Evolutionary conservation across 2,329 filamentous ascomycete genomes (phyloP), one percentile per base, ranked within the genome.

Genomic region (Penicillium nordicum): DNA sequence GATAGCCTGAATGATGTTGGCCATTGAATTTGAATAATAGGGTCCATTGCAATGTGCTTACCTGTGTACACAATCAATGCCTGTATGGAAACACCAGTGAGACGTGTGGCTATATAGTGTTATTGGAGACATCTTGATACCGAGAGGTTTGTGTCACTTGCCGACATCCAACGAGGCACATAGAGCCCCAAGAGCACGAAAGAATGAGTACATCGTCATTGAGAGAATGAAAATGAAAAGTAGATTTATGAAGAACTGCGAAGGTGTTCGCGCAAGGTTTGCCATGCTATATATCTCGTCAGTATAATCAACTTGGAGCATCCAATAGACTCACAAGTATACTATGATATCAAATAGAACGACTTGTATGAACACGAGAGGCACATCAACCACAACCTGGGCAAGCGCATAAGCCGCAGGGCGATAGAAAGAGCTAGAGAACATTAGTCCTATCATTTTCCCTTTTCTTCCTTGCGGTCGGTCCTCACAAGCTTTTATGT

Each of bases 241-340:
- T 0, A 84, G 69, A 21, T 77, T 80, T 53, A 86, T 86, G 66
- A 87, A 87, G 65, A 86, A 87, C 47, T 86, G 83, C 0, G 82
- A 83, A 0, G 83, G 72, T 0, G 82, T 84, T 30, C 81, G 73
- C 23, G 79, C 72, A 7, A 87, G 75, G 41, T 80, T 79, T 1
- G 80, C 71, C 82, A 86, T 84, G 53, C 74, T 76, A 43, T 2
- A 30, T 7, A 42, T 3, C 8, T 27, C 8, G 49, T 65, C 12
- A 52, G 21, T 10, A 37, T 18, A 14, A 21, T 43, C 4, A 8
- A 27, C 1, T 16, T 4, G n/a, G 1, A 7, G 11, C 5, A 5
- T 1, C 1, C 10, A n/a, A 10, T 21, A 1, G 7, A 62, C 71
- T 29, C 62, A 75, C 72, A 82, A 87, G 65, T 87, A 87, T 14